Percentiles rank a stretch among this genome's conserved stretches.
These are phyloP conservation scores for Penicillium corylophilum DNA, from an alignment of 2,329 filamentous ascomycete species.

Conservation along the genomic window DNA sequence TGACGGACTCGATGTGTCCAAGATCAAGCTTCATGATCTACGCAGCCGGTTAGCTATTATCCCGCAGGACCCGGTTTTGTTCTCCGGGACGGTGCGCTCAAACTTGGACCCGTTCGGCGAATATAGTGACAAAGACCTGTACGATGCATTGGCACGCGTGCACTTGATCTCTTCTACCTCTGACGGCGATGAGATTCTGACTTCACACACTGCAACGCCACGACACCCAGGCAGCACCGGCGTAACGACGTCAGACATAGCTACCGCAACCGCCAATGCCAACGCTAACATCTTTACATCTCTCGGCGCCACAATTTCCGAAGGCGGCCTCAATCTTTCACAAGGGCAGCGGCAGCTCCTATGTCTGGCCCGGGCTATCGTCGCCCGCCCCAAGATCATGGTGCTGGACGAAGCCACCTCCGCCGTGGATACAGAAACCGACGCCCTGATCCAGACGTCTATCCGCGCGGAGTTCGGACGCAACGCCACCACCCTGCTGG, in stretches of 20 bases:
- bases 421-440: slow-evolving; percentile 74
- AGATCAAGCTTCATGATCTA: slow-evolving; percentile 50
- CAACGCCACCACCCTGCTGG: slow-evolving; percentile 64
- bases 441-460: slow-evolving; percentile 69
- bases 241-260: neutral
- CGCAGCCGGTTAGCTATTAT: slow-evolving; percentile 73
- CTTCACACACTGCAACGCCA: neutral
- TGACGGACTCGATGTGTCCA: slow-evolving; percentile 48
- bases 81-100: slow-evolving; percentile 71
- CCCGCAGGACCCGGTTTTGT: slow-evolving; percentile 76
- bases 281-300: slow-evolving; percentile 42
- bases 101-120: slow-evolving; percentile 72
- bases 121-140: slow-evolving; percentile 64
- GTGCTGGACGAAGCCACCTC: slow-evolving; percentile 78
- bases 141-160: slow-evolving; percentile 67
- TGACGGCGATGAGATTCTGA: too few relatives aligned
- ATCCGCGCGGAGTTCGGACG: slow-evolving; percentile 69
- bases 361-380: slow-evolving; percentile 49
- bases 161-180: slow-evolving; percentile 39
- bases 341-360: slow-evolving; percentile 34
- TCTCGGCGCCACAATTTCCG: slow-evolving; percentile 62
- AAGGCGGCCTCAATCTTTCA: slow-evolving; percentile 66
- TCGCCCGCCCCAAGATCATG: slow-evolving; percentile 72
- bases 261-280: slow-evolving; percentile 47
- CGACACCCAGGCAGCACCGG: neutral